These are phyloP conservation scores for Trametes hirsuta DNA, from an alignment of 1,284 basidiomycete genomes.

Conservation along the genomic window DNA sequence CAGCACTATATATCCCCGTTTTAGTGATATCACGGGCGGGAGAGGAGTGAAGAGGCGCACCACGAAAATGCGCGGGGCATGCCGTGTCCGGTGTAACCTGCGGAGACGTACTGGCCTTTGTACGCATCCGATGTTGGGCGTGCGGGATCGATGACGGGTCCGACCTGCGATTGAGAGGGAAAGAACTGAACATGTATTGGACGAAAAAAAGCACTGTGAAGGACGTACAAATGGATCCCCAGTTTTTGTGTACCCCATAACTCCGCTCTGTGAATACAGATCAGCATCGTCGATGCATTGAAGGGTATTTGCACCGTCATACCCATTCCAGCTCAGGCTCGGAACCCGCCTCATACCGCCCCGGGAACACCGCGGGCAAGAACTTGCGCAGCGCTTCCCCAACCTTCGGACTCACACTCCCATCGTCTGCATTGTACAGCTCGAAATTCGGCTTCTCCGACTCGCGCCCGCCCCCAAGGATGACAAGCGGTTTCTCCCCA, in stretches of 20 bases:
- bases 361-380: conserved; percentile 62
- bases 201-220: conserved; percentile 28
- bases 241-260: conserved; percentile 76
- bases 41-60: conserved; percentile 42
- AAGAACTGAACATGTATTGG: not conserved
- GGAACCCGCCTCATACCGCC: conserved; percentile 45
- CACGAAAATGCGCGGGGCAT: conserved; percentile 80
- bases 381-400: conserved; percentile 56
- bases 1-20: conserved; percentile 52
- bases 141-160: conserved; percentile 51
- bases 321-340: conserved; percentile 81
- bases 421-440: conserved; percentile 64
- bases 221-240: conserved; percentile 70
- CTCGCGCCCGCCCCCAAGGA: conserved; percentile 75
- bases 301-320: too few relatives aligned
- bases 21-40: not conserved
- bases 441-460: conserved; percentile 48
- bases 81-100: conserved; percentile 79
- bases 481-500: conserved; percentile 53
- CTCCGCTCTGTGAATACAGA: too few relatives aligned
- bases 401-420: conserved; percentile 49
- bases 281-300: too few relatives aligned
- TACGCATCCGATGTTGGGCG: conserved; percentile 30
- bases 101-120: conserved; percentile 72
- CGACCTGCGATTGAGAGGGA: conserved; percentile 52